A percentile compares a stretch with the other conserved stretches of the same genome.
These are phyloP conservation scores for Isabelozyma heimii DNA, from an alignment of 805 yeast species.

Conservation along the genomic window DNA sequence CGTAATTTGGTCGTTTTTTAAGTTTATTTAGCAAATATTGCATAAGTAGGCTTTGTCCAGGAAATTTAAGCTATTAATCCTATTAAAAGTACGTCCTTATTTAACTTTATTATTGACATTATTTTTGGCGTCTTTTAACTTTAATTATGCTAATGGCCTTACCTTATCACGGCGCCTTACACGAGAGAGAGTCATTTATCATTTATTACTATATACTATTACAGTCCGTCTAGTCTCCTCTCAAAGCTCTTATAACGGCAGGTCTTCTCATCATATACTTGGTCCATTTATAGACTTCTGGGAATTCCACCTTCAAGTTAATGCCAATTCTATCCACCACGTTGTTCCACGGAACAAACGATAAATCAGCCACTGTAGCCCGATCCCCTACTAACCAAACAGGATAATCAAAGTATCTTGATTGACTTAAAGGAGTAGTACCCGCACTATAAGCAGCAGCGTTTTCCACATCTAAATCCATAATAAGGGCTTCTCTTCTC, in stretches of 20 bases:
- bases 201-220: neutral
- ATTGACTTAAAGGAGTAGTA: constrained; percentile 79
- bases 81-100: too few relatives aligned
- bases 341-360: constrained; percentile 96
- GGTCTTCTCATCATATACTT: constrained; percentile 94
- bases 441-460: constrained; percentile 87
- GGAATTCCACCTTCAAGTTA: constrained; percentile 80
- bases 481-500: constrained; percentile 81
- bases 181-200: too few relatives aligned
- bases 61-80: too few relatives aligned
- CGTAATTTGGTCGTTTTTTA: too few relatives aligned
- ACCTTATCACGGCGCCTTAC: too few relatives aligned
- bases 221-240: constrained; percentile 49
- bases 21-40: too few relatives aligned
- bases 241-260: constrained; percentile 80
- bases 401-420: constrained; percentile 86
- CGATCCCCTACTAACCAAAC: constrained; percentile 92
- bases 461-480: constrained; percentile 85
- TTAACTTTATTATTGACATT: too few relatives aligned
- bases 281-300: constrained; percentile 96
- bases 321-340: constrained; percentile 92
- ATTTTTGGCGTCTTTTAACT: too few relatives aligned
- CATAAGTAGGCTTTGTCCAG: too few relatives aligned
- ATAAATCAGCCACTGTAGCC: constrained; percentile 79
- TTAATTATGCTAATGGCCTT: too few relatives aligned